phyloP scores from a whole-genome alignment of 2,329 filamentous ascomycete species.

The Cercospora zeina region DNA sequence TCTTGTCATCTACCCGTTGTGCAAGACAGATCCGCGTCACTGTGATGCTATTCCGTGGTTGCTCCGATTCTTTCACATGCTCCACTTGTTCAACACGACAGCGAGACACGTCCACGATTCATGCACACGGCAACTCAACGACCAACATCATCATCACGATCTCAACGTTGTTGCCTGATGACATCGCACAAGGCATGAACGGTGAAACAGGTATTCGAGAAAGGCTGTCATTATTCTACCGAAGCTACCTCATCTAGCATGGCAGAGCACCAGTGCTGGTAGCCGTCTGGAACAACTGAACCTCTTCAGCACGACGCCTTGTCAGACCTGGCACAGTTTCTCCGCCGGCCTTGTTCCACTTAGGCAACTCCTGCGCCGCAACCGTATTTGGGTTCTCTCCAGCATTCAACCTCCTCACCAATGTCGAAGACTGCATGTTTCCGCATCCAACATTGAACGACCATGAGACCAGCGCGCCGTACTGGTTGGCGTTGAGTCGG shows the following conservation, averaged over 20 bases:
- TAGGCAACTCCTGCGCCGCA: slow-evolving; percentile 18
- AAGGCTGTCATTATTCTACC: not conserved
- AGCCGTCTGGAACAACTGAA: slow-evolving; percentile 17
- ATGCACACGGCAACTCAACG: not conserved
- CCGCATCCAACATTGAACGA: slow-evolving; percentile 22
- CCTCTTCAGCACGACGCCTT: slow-evolving; percentile 17
- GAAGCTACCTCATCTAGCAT: slow-evolving; percentile 11
- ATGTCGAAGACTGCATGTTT: slow-evolving; percentile 20
- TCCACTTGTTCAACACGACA: slow-evolving; percentile 4
- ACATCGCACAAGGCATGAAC: not conserved
- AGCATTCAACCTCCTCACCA: slow-evolving; percentile 18
- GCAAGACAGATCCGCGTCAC: slow-evolving; percentile 11
- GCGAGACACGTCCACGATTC: not conserved
- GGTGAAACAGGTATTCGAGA: not conserved
- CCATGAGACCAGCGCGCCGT: slow-evolving; percentile 22
- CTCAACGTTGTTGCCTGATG: slow-evolving; percentile 9
- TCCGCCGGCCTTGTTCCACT: slow-evolving; percentile 21
- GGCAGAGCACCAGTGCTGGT: slow-evolving; percentile 18
- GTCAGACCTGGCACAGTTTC: slow-evolving; percentile 14
- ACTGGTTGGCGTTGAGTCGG: slow-evolving; percentile 21
- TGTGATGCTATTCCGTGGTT: slow-evolving; percentile 10
- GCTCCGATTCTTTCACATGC: slow-evolving; percentile 2
- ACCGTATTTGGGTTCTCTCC: slow-evolving; percentile 21
- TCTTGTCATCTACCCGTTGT: slow-evolving; percentile 4
- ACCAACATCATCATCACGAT: slow-evolving; percentile 4